Conservation (phyloP, 169 alveolate genomes). For the Eimeria zaria region DNA sequence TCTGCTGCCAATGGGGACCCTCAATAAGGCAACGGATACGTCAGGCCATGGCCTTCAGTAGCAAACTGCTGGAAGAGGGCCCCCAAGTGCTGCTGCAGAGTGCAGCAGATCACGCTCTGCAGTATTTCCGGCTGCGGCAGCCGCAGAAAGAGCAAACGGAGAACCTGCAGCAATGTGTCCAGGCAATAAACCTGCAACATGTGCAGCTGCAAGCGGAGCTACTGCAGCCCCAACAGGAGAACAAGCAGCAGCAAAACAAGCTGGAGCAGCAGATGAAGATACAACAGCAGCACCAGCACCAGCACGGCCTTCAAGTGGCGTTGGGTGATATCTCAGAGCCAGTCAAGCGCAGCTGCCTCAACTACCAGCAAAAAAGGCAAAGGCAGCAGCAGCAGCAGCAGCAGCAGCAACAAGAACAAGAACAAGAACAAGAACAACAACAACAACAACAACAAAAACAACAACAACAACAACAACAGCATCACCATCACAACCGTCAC, state of each 20-base stretch:
- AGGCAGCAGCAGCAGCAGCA: slow-evolving; percentile 7
- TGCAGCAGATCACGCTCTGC: slow-evolving; percentile 23
- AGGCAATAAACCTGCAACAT: background rate
- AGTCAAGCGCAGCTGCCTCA: background rate
- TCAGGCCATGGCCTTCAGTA: slow-evolving; percentile 17
- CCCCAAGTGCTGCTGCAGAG: slow-evolving; percentile 40
- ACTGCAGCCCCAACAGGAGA: slow-evolving; percentile 1
- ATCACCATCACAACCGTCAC: background rate
- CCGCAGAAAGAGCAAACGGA: background rate
- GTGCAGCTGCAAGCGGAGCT: background rate
- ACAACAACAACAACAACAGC: background rate
- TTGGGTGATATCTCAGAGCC: background rate
- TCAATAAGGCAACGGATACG: background rate
- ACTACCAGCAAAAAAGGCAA: background rate
- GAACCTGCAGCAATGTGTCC: background rate
- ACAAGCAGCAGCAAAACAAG: background rate
- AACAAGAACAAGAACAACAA: background rate
- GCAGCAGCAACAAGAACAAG: background rate
- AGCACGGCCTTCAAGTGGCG: background rate
- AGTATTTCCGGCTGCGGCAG: slow-evolving; percentile 6
- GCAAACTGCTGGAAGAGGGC: slow-evolving; percentile 13
- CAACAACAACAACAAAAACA: background rate
- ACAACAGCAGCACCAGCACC: background rate
- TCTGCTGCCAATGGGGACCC: slow-evolving; percentile 37
- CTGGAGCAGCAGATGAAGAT: background rate